A percentile compares a stretch with the other conserved stretches of the same genome.
Evolutionary conservation across 176 grass and related monocot genomes (phyloP).

Genomic region (Oryza longistaminata): DNA sequence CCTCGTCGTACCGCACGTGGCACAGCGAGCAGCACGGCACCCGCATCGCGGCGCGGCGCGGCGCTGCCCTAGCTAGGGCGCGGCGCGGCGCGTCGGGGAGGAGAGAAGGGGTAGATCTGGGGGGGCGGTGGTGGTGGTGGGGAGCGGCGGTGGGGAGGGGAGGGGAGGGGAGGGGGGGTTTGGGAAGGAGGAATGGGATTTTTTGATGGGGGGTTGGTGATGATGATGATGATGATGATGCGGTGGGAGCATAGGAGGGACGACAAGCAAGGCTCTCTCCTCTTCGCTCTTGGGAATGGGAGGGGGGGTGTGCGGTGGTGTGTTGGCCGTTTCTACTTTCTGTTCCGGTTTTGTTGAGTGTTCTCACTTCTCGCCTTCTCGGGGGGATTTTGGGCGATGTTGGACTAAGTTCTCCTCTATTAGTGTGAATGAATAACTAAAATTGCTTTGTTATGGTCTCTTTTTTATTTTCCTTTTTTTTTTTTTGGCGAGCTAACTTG

Average conservation of each 20-base stretch:
- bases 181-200: constrained; percentile 29
- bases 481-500: too few species aligned
- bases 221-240: constrained; percentile 52
- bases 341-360: background rate
- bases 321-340: background rate
- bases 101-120: background rate
- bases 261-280: constrained; percentile 19
- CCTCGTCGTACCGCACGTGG: constrained; percentile 86
- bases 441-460: too few species aligned
- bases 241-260: constrained; percentile 31
- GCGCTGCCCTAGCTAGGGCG: background rate
- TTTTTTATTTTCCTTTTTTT: too few species aligned
- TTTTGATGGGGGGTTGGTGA: constrained; percentile 49
- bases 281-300: background rate
- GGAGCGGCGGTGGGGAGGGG: constrained; percentile 35
- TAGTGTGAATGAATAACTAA: too few species aligned
- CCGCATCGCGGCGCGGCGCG: constrained; percentile 47
- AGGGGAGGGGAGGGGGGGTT: constrained; percentile 42
- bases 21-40: constrained; percentile 94
- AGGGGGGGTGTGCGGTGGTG: background rate
- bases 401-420: background rate
- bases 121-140: background rate
- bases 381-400: background rate
- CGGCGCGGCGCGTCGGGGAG: background rate
- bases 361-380: background rate